These are phyloP conservation scores for Nakaseomyces delphensis DNA, from an alignment of 1,139 yeast genomes.

Conservation along the genomic window DNA sequence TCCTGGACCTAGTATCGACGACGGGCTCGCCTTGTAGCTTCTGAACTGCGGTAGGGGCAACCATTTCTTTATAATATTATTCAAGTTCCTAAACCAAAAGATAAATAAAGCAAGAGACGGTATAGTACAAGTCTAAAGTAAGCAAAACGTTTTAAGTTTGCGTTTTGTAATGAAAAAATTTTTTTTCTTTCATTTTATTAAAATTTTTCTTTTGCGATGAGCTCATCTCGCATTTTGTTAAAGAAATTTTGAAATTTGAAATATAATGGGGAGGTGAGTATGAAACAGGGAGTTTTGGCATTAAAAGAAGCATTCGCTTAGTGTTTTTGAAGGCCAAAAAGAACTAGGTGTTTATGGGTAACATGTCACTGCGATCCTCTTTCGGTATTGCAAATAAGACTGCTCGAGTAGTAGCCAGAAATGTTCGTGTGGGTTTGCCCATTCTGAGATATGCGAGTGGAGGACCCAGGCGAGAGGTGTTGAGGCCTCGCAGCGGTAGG, in stretches of 20 bases:
- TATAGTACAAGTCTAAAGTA: too few relatives aligned
- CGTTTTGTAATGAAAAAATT: not conserved
- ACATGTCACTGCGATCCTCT: not conserved
- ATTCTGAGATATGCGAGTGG: not conserved
- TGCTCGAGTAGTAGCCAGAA: not conserved
- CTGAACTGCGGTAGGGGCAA: conserved; percentile 59
- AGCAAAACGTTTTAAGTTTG: too few relatives aligned
- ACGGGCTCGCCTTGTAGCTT: conserved; percentile 22
- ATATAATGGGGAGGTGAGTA: not conserved
- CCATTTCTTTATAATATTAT: conserved; percentile 35
- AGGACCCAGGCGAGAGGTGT: conserved; percentile 3
- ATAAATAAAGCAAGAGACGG: not conserved
- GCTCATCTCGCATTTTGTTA: conserved; percentile 3
- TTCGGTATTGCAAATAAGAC: not conserved
- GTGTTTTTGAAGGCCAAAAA: too few relatives aligned
- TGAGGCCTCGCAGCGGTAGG: conserved; percentile 8
- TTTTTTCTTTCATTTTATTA: not conserved
- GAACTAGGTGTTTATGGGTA: too few relatives aligned
- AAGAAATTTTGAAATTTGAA: not conserved
- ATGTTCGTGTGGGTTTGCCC: not conserved
- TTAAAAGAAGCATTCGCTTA: too few relatives aligned
- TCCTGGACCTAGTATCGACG: conserved; percentile 12
- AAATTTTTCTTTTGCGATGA: conserved; percentile 1
- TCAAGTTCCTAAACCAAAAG: not conserved
- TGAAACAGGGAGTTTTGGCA: too few relatives aligned